phyloP scores from a whole-genome alignment of 441 rosid species.

The Macaranga tanarius region DNA sequence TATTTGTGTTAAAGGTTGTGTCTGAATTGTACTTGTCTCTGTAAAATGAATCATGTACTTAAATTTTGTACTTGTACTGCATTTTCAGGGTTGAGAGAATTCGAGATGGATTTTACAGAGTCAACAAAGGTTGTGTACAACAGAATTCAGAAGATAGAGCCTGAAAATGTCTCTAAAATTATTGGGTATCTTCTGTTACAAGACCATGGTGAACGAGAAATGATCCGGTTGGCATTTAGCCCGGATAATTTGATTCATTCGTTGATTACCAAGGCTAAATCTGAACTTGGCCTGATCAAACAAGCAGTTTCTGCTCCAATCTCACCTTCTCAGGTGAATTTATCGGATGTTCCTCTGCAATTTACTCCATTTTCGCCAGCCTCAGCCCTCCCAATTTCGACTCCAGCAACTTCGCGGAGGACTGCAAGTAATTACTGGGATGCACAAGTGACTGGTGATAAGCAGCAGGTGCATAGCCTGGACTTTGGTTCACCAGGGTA shows the following conservation, averaged over 20 bases:
- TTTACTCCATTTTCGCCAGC: conserved; percentile 35
- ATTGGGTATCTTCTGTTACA: conserved; percentile 76
- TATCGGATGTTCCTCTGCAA: conserved; percentile 38
- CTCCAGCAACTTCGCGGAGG: conserved; percentile 29
- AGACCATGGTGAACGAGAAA: conserved; percentile 67
- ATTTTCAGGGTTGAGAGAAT: conserved; percentile 38
- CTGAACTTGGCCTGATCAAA: conserved; percentile 51
- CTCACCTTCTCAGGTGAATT: conserved; percentile 39
- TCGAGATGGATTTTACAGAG: conserved; percentile 71
- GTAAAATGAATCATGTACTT: neutral
- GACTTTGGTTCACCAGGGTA: conserved; percentile 38
- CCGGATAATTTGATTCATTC: conserved; percentile 60
- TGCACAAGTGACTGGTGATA: conserved; percentile 25
- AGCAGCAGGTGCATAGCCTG: conserved; percentile 31
- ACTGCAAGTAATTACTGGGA: conserved; percentile 40
- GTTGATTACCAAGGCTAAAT: conserved; percentile 62
- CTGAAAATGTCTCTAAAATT: conserved; percentile 76
- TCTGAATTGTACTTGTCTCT: neutral
- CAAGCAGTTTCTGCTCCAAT: conserved; percentile 33
- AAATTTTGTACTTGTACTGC: conserved; percentile 4
- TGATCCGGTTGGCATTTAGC: conserved; percentile 81
- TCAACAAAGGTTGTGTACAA: conserved; percentile 72
- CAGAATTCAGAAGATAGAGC: conserved; percentile 80
- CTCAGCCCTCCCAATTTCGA: conserved; percentile 27
- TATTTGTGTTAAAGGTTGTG: conserved; percentile 3